Base-by-base conservation (phyloP, 352 stramenopile genomes). In the Globisporangium irregulare region DNA sequence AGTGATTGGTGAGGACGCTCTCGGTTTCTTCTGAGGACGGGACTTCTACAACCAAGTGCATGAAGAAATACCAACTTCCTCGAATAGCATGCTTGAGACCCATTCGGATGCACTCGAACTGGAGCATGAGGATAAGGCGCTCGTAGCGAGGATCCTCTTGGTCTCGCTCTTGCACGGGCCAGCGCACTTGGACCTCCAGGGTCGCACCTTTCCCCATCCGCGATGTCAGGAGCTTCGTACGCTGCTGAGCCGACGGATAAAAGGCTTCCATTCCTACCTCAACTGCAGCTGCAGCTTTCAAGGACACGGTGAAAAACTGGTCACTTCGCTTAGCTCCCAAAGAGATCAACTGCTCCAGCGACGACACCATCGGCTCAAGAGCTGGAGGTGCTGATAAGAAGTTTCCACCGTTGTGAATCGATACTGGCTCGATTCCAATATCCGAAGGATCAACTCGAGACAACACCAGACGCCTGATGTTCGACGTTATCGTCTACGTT, bases 111-210 rank as follows among this genome's bases (percentile, higher is more conserved):
- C 89, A 96, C 67, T 93, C 84, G 25, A 95, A 84, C 67, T 95
- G 89, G 20, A 96, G 76, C 78, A 95, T 90, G n/a, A 96, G 71
- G 36, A 96, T 83, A 8, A 96, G 80, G 2, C 89, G 78, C 63
- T 96, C 89, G 64, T 94, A 96, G 24, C 89, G 87, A 38, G 89
- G 87, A 53, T 96, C 89, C 78, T 96, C 89, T 69, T 96, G 89
- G 38, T 93, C 87, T 4, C 86, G 81, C 62, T 96, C 89, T 69
- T 93, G 82, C 20, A 94, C 89, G 38, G 89, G 89, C 89, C 89
- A 96, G 24, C 86, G 87, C 41, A 96, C 82, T 74, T 96, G 89
- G 7, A 95, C 77, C 67, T 96, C 89, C 20, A 96, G 71, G 12
- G 86, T 96, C 43, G 89, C 85, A 32, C 89, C 87, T 24, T 84